phyloP scores from a whole-genome alignment of 2,329 filamentous ascomycete genomes.

The Botryotinia globosa region DNA sequence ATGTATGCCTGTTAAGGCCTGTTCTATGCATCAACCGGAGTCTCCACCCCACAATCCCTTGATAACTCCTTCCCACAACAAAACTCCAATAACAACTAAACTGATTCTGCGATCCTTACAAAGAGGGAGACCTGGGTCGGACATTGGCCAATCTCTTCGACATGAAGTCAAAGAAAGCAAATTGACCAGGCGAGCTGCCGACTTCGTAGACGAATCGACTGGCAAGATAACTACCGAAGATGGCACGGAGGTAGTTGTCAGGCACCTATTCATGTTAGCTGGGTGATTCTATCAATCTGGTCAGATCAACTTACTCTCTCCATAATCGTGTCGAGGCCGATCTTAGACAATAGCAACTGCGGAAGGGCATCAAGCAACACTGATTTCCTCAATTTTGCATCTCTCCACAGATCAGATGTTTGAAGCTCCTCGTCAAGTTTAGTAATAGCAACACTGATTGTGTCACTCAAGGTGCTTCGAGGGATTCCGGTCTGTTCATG shows the following conservation, averaged over 20 bases:
- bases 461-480: slow-evolving; percentile 86
- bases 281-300: not conserved
- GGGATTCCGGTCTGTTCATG: slow-evolving; percentile 76
- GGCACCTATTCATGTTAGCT: slow-evolving; percentile 57
- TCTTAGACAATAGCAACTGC: slow-evolving; percentile 77
- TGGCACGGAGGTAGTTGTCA: slow-evolving; percentile 85
- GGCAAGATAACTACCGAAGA: slow-evolving; percentile 94
- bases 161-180: slow-evolving; percentile 92
- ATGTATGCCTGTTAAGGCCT: not conserved
- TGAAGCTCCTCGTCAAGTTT: slow-evolving; percentile 95
- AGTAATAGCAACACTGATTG: slow-evolving; percentile 89
- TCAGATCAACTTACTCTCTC: slow-evolving; percentile 57
- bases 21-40: not conserved
- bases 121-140: slow-evolving; percentile 13
- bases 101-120: not conserved
- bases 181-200: slow-evolving; percentile 88
- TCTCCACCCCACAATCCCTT: not conserved
- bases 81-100: not conserved
- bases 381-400: slow-evolving; percentile 70
- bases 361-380: slow-evolving; percentile 86
- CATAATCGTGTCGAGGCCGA: slow-evolving; percentile 86
- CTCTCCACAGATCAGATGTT: slow-evolving; percentile 86
- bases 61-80: not conserved
- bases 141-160: slow-evolving; percentile 20
- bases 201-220: slow-evolving; percentile 96